Conservation (phyloP, 176 grass and related monocot species). For the Aechmea fasciata region DNA sequence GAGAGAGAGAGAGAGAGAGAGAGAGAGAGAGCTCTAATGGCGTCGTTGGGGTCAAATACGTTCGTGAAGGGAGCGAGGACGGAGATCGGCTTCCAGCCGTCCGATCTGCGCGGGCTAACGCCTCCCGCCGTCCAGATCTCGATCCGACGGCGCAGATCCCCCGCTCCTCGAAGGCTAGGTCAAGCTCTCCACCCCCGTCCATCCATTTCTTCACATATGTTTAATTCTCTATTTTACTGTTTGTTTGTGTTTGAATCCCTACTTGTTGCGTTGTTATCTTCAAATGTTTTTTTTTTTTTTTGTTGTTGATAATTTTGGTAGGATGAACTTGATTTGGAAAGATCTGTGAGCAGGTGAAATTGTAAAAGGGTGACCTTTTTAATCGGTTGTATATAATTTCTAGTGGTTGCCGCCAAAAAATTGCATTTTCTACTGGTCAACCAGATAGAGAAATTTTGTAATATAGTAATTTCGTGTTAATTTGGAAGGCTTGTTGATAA, state of each 20-base stretch:
- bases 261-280: no score
- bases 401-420: no score
- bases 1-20: background rate
- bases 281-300: no score
- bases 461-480: no score
- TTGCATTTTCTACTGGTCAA: no score
- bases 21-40: slow-evolving; percentile 19
- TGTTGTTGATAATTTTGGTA: no score
- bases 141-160: slow-evolving; percentile 32
- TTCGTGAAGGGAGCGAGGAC: slow-evolving; percentile 24
- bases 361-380: no score
- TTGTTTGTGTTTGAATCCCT: background rate
- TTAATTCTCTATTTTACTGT: background rate
- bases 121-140: slow-evolving; percentile 57
- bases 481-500: no score
- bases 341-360: no score
- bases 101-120: slow-evolving; percentile 25
- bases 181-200: background rate
- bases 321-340: no score
- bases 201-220: background rate
- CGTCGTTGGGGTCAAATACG: slow-evolving; percentile 40
- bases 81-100: slow-evolving; percentile 18
- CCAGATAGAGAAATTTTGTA: no score
- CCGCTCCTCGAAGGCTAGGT: slow-evolving; percentile 27
- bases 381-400: no score